Evolutionary conservation across 805 yeast species (phyloP).

Genomic region (Pichia insulana): DNA sequence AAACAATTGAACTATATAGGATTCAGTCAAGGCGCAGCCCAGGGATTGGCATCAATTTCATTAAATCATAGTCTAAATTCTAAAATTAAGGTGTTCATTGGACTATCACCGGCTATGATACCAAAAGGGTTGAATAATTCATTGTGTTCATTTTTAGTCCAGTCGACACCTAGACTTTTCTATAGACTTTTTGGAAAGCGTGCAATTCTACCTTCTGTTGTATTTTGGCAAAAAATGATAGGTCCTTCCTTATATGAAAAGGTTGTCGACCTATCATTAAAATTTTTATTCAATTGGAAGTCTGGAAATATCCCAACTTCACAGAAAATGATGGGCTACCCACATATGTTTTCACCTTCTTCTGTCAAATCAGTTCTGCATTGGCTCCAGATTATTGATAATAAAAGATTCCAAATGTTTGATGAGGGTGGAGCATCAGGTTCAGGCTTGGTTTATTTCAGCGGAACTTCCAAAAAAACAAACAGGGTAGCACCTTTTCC

Average conservation of each 20-base stretch:
- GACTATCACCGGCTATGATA: constrained; percentile 89
- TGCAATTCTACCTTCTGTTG: constrained; percentile 67
- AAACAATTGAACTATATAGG: constrained; percentile 62
- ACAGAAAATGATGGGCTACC: constrained; percentile 41
- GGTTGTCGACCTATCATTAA: constrained; percentile 38
- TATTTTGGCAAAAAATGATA: constrained; percentile 45
- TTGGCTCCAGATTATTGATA: constrained; percentile 40
- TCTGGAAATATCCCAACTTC: constrained; percentile 33
- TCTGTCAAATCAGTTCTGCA: constrained; percentile 47
- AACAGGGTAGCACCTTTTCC: constrained; percentile 53
- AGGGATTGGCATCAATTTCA: constrained; percentile 77
- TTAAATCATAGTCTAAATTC: constrained; percentile 53
- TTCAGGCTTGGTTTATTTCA: constrained; percentile 22
- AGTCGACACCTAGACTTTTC: constrained; percentile 67
- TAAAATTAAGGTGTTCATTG: constrained; percentile 53
- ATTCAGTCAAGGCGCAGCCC: constrained; percentile 91
- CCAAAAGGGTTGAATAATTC: constrained; percentile 67
- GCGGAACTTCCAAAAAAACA: constrained; percentile 24
- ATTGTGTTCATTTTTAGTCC: constrained; percentile 41
- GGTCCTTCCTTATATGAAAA: constrained; percentile 41
- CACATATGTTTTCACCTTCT: constrained; percentile 46
- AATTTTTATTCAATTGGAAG: constrained; percentile 41
- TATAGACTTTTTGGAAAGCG: constrained; percentile 66
- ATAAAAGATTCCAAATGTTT: constrained; percentile 44
- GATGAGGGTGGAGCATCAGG: constrained; percentile 33